Base-by-base conservation (phyloP, 495 filamentous ascomycete genomes). In the Xylaria castorea region DNA sequence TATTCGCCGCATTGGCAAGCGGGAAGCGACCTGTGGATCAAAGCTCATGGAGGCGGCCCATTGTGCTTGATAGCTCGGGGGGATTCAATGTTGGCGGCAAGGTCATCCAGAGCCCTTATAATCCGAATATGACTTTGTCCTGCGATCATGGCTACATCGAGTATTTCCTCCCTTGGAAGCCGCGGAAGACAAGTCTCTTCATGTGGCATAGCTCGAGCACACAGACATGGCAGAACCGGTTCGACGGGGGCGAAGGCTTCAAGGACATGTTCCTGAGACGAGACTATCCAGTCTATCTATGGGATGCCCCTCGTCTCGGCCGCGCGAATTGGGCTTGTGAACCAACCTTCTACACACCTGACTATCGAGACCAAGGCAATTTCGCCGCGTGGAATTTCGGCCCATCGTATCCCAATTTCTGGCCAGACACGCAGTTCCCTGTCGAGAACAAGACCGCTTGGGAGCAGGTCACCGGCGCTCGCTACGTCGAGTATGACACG, bases 91-190 rank as follows among this genome's bases (percentile, higher is more conserved):
- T 81, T 2, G 82, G 78, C 61, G 82, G 83, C 48, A 81, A 73
- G 58, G 62, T 79, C 61, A 80, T 83, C 75, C 34, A 32, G 9
- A 73, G 75, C 64, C 80, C 82, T 6, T 51, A 36, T 3, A 77
- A 76, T 65, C 76, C 77, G 1, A 81, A 77, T 60, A 64, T 72
- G 63, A 85, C 84, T 0, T 78, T 85, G 14, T 81, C 80, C 2
- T 87, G 84, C 73, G 84, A 87, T 40, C 84, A 86, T 73, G 85
- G 85, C 22, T 87, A 86, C 73, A 75, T 87, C 65, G 85, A 87
- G 73, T 87, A 87, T 74, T 87, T 87, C 74, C 79, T 82, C 48
- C 85, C 85, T 0, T 84, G 79, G 82, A 77, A 60, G 20, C 82
- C 82, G 20, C 81, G 84, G n/a, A 76, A 74, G 53, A 85, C 84